These are phyloP conservation scores for Candida khao-thaluensis DNA, from an alignment of 805 yeast genomes.

Conservation along the genomic window DNA sequence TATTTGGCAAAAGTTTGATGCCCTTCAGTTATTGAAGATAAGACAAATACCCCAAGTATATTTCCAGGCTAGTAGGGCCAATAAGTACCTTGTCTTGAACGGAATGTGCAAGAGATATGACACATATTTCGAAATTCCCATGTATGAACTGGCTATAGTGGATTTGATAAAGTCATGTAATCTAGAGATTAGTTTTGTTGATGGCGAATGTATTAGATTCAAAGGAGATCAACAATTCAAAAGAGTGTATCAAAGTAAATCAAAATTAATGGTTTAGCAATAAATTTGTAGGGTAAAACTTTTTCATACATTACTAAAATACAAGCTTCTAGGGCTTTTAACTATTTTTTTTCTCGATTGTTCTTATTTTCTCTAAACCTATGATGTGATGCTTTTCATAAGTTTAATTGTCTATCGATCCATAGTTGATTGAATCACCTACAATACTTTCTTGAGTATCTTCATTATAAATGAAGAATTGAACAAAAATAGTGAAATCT, in stretches of 20 bases:
- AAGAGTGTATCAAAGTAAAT: background rate
- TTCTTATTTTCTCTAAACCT: too few relatives aligned
- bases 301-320: too few relatives aligned
- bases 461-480: slow-evolving; percentile 75
- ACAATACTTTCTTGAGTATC: slow-evolving; percentile 16
- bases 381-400: too few relatives aligned
- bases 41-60: background rate
- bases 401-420: slow-evolving; percentile 10
- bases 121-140: background rate
- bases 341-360: too few relatives aligned
- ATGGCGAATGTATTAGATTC: background rate
- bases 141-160: background rate
- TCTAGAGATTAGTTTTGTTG: too few relatives aligned
- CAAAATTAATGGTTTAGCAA: background rate
- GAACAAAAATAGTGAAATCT: slow-evolving; percentile 82
- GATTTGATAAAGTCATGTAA: background rate
- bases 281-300: too few relatives aligned
- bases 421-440: slow-evolving; percentile 2
- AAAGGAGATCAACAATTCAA: background rate
- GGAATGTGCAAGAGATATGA: background rate
- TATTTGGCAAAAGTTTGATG: background rate
- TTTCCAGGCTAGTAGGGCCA: background rate
- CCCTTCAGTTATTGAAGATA: background rate
- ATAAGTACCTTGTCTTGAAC: background rate
- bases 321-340: too few relatives aligned